A percentile compares a stretch with the other conserved stretches of the same genome.
Evolutionary conservation across 495 filamentous ascomycete genomes (phyloP).

Genomic region (Penicillium taxi): DNA sequence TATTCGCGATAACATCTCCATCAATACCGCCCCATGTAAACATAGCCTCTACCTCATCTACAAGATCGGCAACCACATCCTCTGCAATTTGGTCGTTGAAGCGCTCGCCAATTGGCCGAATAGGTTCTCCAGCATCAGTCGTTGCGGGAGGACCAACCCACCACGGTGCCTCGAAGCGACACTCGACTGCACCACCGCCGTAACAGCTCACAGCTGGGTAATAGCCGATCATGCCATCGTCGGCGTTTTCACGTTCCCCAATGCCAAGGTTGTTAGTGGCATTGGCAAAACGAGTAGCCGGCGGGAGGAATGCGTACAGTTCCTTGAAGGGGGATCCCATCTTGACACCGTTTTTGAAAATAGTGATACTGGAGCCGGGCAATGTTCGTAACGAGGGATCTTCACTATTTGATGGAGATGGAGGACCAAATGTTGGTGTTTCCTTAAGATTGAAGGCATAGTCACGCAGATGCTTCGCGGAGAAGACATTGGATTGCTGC

Average conservation of each 20-base stretch:
- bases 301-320: conserved; percentile 85
- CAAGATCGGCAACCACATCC: conserved; percentile 82
- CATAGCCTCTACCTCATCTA: conserved; percentile 77
- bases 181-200: conserved; percentile 79
- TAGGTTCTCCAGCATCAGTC: conserved; percentile 25
- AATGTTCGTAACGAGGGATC: conserved; percentile 69
- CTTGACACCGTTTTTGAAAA: conserved; percentile 84
- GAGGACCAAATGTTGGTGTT: conserved; percentile 45
- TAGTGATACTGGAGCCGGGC: conserved; percentile 73
- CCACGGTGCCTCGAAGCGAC: conserved; percentile 85
- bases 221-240: conserved; percentile 92
- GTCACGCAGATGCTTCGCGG: conserved; percentile 82
- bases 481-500: conserved; percentile 86
- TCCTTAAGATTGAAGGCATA: conserved; percentile 44
- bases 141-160: conserved; percentile 67
- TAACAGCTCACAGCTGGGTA: conserved; percentile 92
- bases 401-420: conserved; percentile 55
- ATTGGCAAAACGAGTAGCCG: conserved; percentile 60
- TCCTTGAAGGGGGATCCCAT: conserved; percentile 86
- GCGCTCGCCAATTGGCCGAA: conserved; percentile 63
- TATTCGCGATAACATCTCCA: conserved; percentile 29
- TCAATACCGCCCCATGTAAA: conserved; percentile 40
- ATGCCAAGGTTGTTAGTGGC: conserved; percentile 57
- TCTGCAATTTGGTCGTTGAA: conserved; percentile 94
- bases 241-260: conserved; percentile 70